A percentile compares a stretch with the other conserved stretches of the same genome.
These are phyloP conservation scores for Venturia asperata DNA, from an alignment of 2,329 filamentous ascomycete genomes.

Conservation along the genomic window DNA sequence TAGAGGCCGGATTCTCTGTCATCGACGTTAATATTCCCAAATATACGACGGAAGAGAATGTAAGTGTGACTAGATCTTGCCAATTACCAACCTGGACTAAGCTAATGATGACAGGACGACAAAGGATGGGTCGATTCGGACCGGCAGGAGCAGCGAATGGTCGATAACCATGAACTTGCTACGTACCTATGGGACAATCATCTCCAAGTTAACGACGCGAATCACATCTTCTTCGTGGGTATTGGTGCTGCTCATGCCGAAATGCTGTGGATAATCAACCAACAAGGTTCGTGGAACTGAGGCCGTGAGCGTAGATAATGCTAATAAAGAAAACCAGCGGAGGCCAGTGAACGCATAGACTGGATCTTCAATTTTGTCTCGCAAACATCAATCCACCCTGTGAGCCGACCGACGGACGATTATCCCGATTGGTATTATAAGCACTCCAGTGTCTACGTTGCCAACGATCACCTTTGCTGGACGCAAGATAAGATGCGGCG, in stretches of 20 bases:
- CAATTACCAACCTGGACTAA: not conserved
- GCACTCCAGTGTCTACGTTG: constrained; percentile 73
- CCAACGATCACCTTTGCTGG: constrained; percentile 67
- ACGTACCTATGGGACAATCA: constrained; percentile 97
- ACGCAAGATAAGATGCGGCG: constrained; percentile 52
- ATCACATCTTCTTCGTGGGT: constrained; percentile 77
- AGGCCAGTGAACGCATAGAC: constrained; percentile 38
- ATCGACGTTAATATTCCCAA: constrained; percentile 89
- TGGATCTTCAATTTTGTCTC: constrained; percentile 77
- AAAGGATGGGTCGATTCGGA: constrained; percentile 31
- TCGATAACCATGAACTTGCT: constrained; percentile 60
- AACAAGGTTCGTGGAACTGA: not conserved
- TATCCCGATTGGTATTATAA: constrained; percentile 76
- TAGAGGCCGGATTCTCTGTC: constrained; percentile 68
- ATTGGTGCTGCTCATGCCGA: constrained; percentile 62
- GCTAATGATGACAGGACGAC: constrained; percentile 21
- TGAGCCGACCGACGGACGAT: constrained; percentile 59
- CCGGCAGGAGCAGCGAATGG: constrained; percentile 30
- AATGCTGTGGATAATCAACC: constrained; percentile 3
- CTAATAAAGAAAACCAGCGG: not conserved
- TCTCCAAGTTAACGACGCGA: constrained; percentile 59
- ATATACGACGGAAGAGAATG: constrained; percentile 59
- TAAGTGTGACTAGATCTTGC: constrained; percentile 30
- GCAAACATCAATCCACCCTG: constrained; percentile 63
- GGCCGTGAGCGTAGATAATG: no score